Evolutionary conservation across 2,329 filamentous ascomycete species (phyloP).

Genomic region (Pleoardoris graminearum): DNA sequence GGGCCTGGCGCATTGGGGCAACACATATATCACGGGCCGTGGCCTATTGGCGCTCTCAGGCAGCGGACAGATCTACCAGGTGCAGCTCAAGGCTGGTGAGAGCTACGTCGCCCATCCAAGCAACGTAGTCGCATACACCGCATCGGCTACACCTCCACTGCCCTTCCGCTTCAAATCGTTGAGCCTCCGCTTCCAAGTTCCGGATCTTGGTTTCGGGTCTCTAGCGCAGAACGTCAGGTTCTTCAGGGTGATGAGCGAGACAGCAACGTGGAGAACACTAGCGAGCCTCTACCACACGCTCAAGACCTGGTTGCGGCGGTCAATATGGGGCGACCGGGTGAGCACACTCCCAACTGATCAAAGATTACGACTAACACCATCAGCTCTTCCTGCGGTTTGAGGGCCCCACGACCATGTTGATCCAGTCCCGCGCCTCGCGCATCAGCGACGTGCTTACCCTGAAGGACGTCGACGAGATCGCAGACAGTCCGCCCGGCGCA

Average conservation of each 20-base stretch:
- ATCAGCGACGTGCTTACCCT: constrained; percentile 76
- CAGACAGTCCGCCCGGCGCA: constrained; percentile 74
- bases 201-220: constrained; percentile 63
- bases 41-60: constrained; percentile 84
- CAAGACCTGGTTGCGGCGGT: constrained; percentile 75
- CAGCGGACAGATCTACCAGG: constrained; percentile 85
- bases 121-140: constrained; percentile 87
- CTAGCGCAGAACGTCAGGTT: constrained; percentile 73
- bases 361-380: constrained; percentile 16
- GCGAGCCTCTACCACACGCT: constrained; percentile 67
- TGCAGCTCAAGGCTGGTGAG: constrained; percentile 79
- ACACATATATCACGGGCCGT: constrained; percentile 82
- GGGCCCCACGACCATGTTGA: constrained; percentile 80
- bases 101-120: constrained; percentile 89
- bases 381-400: constrained; percentile 85
- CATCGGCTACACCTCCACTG: constrained; percentile 71
- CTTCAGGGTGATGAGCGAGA: constrained; percentile 71
- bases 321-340: constrained; percentile 88
- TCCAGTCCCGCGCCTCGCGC: constrained; percentile 83
- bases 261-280: constrained; percentile 71
- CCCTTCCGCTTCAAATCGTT: constrained; percentile 88
- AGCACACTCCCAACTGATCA: constrained; percentile 22
- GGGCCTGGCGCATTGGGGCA: constrained; percentile 87
- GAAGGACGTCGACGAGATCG: constrained; percentile 86
- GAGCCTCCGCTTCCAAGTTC: constrained; percentile 75